Base-by-base conservation (phyloP, 2,329 filamentous ascomycete genomes). In the Venturia oleaginea region DNA sequence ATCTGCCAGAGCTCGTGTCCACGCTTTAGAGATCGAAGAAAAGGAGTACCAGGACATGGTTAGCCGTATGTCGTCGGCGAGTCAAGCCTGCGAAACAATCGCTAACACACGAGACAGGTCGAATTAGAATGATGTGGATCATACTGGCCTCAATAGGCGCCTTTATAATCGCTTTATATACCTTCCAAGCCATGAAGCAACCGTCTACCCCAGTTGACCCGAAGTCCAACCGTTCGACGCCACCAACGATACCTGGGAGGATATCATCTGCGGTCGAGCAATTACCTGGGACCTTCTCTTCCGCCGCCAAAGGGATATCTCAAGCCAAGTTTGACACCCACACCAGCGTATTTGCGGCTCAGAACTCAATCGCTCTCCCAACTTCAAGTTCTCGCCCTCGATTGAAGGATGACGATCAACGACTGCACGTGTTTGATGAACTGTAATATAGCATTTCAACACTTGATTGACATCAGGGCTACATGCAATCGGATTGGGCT, bases 1-100 rank as follows among this genome's bases (percentile, higher is more conserved):
- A 62, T 76, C 80, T 17, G 87, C 90, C 15, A 81, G 84, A 61
- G 76, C 81, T 64, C 80, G 84, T 8, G 84, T 92, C 17, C 86
- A 89, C 71, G 77, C 79, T 34, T 90, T 88, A 82, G 87, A 90
- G 72, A 80, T 79, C 64, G 81, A 83, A 1, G 89, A 92, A 73
- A 79, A 78, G 59, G 84, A 86, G 69, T 88, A 86, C 80, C 84
- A 89, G 74, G 85, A 88, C 70, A 84, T 80, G 22, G 59, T 66
- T n/a, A 69, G 54, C 48, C 59, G 67, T 67, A 51, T 42, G 65
- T 65, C 3, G 0, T 61, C 15, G n/a, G n/a, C 34, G 34, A 19
- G 42, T 6, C 17, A 4, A 27, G 1, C 15, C 32, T 10, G 15
- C n/a, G 22, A 8, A 19, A n/a, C 59, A 59, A 30, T 17, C 40